Percentiles rank a stretch among this genome's conserved stretches.
phyloP scores from a whole-genome alignment of 257 asterid species.

The Capsicum rhomboideum region DNA sequence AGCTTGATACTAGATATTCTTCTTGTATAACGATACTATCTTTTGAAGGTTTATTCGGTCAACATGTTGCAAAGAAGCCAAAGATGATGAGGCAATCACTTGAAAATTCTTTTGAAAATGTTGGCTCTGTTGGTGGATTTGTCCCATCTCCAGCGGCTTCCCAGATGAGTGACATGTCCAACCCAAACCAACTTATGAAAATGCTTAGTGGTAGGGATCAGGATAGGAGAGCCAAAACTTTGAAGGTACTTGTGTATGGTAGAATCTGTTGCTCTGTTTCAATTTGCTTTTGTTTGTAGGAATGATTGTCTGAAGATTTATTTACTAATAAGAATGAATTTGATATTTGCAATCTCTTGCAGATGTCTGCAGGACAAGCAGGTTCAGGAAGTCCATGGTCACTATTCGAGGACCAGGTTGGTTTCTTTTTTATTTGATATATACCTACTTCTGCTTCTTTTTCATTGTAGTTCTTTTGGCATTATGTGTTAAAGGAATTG shows the following conservation, averaged over 20 bases:
- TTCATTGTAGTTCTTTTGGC: background rate
- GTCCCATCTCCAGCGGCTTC: slow-evolving; percentile 85
- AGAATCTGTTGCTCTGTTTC: background rate
- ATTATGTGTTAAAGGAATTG: background rate
- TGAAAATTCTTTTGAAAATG: slow-evolving; percentile 66
- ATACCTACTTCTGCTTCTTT: background rate
- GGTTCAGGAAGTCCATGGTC: slow-evolving; percentile 85
- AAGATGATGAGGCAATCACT: slow-evolving; percentile 62
- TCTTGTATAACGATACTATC: slow-evolving; percentile 9
- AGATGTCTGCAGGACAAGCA: slow-evolving; percentile 63
- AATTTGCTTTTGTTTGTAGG: background rate
- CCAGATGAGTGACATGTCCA: slow-evolving; percentile 79
- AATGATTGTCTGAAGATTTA: background rate
- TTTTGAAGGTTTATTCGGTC: slow-evolving; percentile 72
- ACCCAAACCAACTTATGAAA: slow-evolving; percentile 62
- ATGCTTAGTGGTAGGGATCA: slow-evolving; percentile 82
- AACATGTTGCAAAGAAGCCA: slow-evolving; percentile 62
- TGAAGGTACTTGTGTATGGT: slow-evolving; percentile 52
- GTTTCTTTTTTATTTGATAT: background rate
- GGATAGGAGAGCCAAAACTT: slow-evolving; percentile 63
- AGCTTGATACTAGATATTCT: slow-evolving; percentile 8
- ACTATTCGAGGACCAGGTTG: slow-evolving; percentile 87
- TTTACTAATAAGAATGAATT: background rate
- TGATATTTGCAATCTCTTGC: background rate
- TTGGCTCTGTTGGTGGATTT: slow-evolving; percentile 50